Conservation (phyloP, 352 stramenopile species). For the Pythium brachiatum region DNA sequence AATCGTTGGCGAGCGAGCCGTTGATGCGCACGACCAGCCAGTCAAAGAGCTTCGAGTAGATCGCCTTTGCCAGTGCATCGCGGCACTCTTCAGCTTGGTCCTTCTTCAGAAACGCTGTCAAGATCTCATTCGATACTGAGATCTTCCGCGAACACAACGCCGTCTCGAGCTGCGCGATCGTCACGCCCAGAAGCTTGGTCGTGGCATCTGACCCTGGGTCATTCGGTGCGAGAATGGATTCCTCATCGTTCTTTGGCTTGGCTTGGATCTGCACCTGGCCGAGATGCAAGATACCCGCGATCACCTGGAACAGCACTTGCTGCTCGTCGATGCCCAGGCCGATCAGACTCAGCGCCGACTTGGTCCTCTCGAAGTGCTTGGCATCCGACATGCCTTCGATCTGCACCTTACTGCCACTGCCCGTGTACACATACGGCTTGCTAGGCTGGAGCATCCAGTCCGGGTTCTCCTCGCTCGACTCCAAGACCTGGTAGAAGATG, state of each 20-base stretch:
- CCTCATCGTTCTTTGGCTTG: conserved; percentile 69
- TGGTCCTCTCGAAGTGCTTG: conserved; percentile 69
- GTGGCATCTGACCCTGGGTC: conserved; percentile 37
- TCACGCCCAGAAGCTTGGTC: conserved; percentile 59
- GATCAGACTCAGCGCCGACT: conserved; percentile 59
- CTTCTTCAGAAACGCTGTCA: conserved; percentile 71
- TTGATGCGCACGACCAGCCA: conserved; percentile 94
- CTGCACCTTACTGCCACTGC: conserved; percentile 46
- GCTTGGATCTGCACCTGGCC: conserved; percentile 92
- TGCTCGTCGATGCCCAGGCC: conserved; percentile 59
- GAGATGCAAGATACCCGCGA: conserved; percentile 94
- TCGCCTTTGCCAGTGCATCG: conserved; percentile 94
- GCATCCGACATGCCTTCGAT: conserved; percentile 77
- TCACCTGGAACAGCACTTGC: conserved; percentile 62
- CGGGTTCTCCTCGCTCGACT: conserved; percentile 18
- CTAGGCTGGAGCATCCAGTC: conserved; percentile 51
- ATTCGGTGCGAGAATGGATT: conserved; percentile 42
- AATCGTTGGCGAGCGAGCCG: conserved; percentile 62
- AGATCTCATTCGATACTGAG: conserved; percentile 63
- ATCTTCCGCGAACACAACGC: conserved; percentile 69
- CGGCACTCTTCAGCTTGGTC: conserved; percentile 89
- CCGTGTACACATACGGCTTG: conserved; percentile 62
- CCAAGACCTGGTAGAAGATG: conserved; percentile 74
- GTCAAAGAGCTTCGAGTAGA: conserved; percentile 96
- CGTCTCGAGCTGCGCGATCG: conserved; percentile 48